These are phyloP conservation scores for Eremothecium gossypii DNA, from an alignment of 1,139 yeast species.

Conservation along the genomic window DNA sequence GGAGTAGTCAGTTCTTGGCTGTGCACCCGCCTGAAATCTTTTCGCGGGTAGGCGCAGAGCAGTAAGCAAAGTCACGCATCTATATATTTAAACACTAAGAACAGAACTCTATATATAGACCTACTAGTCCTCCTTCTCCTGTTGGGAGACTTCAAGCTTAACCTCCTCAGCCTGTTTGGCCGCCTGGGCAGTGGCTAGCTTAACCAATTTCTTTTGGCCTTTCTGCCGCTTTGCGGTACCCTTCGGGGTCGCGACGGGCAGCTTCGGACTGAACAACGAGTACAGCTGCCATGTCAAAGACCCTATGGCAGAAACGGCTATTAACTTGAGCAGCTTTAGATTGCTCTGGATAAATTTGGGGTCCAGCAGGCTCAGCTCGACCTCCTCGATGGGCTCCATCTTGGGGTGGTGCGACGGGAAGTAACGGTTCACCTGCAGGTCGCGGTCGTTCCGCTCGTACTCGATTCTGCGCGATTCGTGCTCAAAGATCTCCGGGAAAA, in stretches of 20 bases:
- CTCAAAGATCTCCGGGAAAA: slow-evolving; percentile 28
- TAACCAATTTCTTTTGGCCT: too few relatives aligned
- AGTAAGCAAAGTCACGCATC: too few relatives aligned
- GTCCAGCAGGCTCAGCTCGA: slow-evolving; percentile 17
- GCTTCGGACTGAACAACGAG: not conserved
- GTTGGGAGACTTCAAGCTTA: too few relatives aligned
- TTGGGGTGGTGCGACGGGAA: slow-evolving; percentile 29
- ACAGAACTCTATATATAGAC: too few relatives aligned
- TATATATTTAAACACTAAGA: too few relatives aligned
- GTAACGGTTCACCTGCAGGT: slow-evolving; percentile 30
- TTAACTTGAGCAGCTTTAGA: slow-evolving; percentile 12
- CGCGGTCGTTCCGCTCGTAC: slow-evolving; percentile 46
- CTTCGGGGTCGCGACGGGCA: too few relatives aligned
- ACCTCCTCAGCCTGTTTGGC: too few relatives aligned
- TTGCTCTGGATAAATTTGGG: slow-evolving; percentile 18
- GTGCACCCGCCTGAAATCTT: too few relatives aligned
- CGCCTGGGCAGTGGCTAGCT: too few relatives aligned
- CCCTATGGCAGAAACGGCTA: slow-evolving; percentile 13
- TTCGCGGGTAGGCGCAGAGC: too few relatives aligned
- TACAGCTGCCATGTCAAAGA: slow-evolving; percentile 12
- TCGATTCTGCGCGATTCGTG: slow-evolving; percentile 37
- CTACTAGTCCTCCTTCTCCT: too few relatives aligned
- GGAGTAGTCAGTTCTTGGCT: not conserved
- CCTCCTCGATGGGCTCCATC: slow-evolving; percentile 11
- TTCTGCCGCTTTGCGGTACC: too few relatives aligned